Evolutionary conservation across 352 stramenopile species (phyloP), one percentile per base, ranked within the genome.

Genomic region (Thraustotheca clavata): DNA sequence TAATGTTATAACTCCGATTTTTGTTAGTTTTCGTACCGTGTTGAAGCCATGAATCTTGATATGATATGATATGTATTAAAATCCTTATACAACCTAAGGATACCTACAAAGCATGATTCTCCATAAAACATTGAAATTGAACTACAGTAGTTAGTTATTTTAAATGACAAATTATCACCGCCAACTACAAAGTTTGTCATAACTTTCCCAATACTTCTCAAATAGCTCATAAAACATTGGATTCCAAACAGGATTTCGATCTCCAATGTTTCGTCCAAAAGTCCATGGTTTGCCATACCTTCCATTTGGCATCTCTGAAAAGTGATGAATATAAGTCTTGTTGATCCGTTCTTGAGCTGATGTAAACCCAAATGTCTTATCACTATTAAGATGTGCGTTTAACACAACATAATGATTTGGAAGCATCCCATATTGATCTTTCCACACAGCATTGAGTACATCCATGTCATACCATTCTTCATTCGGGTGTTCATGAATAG

Each of bases 151-250:
- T n/a, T n/a, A n/a, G n/a, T n/a, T n/a, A n/a, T n/a, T n/a, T n/a
- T n/a, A n/a, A n/a, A n/a, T n/a, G n/a, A n/a, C n/a, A n/a, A n/a
- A n/a, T n/a, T n/a, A n/a, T n/a, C n/a, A n/a, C n/a, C n/a, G n/a
- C n/a, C n/a, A 62, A 1, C n/a, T 43, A 18, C 57, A 65, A 18
- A 41, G n/a, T 3, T 6, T 18, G 26, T 65, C 57, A 6, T 65
- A 31, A 18, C 35, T 20, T 8, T 22, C 36, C 20, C 7, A 65
- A 32, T 65, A 65, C 18, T 57, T 11, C 3, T 65, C 38, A 39
- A 65, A 65, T n/a, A 65, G 57, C 5, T 55, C n/a, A 26, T 54
- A 54, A 16, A 65, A 55, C 9, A 54, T 40, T n/a, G 57, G 57
- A 1, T 43, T 20, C 43, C 43, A 52, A 24, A 35, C 43, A 22